phyloP scores from a whole-genome alignment of 805 yeast genomes.

The Teunomyces cretensis region DNA sequence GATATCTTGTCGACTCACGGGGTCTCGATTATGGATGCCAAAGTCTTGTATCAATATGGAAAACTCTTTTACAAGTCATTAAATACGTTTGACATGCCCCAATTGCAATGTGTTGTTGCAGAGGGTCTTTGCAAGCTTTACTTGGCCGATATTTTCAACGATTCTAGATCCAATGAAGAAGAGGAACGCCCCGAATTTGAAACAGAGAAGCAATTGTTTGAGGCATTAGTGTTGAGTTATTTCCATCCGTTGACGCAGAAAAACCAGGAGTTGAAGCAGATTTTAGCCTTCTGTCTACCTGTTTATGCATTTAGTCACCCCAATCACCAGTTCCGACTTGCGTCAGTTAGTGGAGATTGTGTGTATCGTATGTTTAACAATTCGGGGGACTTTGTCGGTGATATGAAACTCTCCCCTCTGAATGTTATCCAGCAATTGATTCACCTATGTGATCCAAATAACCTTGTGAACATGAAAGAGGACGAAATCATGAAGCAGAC shows the following conservation, averaged over 20 bases:
- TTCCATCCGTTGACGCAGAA: conserved; percentile 65
- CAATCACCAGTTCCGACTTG: conserved; percentile 66
- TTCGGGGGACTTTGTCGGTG: conserved; percentile 25
- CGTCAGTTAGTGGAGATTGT: conserved; percentile 65
- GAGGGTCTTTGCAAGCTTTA: conserved; percentile 84
- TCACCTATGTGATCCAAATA: conserved; percentile 82
- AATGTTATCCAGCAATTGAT: conserved; percentile 67
- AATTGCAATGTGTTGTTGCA: conserved; percentile 76
- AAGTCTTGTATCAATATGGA: conserved; percentile 19
- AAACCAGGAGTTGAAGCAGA: conserved; percentile 72
- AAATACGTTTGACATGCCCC: conserved; percentile 55
- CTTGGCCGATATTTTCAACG: conserved; percentile 71
- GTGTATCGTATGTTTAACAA: conserved; percentile 53
- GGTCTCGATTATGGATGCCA: conserved; percentile 56
- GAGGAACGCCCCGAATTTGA: conserved; percentile 22
- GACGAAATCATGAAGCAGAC: conserved; percentile 43
- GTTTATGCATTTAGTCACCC: conserved; percentile 79
- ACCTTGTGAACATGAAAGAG: conserved; percentile 50
- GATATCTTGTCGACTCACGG: conserved; percentile 84
- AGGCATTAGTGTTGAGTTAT: conserved; percentile 68
- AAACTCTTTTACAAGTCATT: conserved; percentile 63
- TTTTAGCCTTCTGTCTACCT: conserved; percentile 83
- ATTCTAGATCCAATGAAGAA: conserved; percentile 23
- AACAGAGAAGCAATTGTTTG: conserved; percentile 50
- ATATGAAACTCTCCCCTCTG: conserved; percentile 27